phyloP scores from a whole-genome alignment of 2,329 filamentous ascomycete genomes.

The Hypoxylon sp. region DNA sequence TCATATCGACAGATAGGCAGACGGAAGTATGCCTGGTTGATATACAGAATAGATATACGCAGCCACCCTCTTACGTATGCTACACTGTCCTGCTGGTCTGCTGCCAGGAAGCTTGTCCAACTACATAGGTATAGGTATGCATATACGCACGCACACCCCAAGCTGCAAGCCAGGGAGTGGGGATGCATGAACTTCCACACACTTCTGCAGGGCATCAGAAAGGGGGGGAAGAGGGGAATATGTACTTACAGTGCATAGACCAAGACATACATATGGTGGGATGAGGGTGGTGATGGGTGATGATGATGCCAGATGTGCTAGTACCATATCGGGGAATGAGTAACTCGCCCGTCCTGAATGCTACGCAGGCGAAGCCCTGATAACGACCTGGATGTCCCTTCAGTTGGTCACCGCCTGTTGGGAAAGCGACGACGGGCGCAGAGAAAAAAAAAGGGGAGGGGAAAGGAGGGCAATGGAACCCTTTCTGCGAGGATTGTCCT shows the following conservation, averaged over 20 bases:
- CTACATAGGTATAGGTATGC: slow-evolving; percentile 27
- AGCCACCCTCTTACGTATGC: slow-evolving; percentile 40
- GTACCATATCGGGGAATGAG: slow-evolving; percentile 40
- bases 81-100: slow-evolving; percentile 32
- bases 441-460: slow-evolving; percentile 19
- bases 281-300: slow-evolving; percentile 12
- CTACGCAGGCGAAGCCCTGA: slow-evolving; percentile 31
- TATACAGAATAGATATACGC: slow-evolving; percentile 23
- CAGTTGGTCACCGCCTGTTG: slow-evolving; percentile 41
- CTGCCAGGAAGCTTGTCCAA: slow-evolving; percentile 35
- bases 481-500: slow-evolving; percentile 20
- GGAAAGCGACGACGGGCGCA: slow-evolving; percentile 11
- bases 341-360: slow-evolving; percentile 34
- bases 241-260: slow-evolving; percentile 32
- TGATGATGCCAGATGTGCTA: slow-evolving; percentile 40
- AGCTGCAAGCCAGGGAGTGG: slow-evolving; percentile 37
- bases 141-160: slow-evolving; percentile 18
- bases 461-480: slow-evolving; percentile 23
- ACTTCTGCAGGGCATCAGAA: slow-evolving; percentile 42
- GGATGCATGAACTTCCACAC: slow-evolving; percentile 44
- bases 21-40: slow-evolving; percentile 25
- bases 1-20: slow-evolving; percentile 23
- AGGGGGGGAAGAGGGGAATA: slow-evolving; percentile 22
- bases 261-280: slow-evolving; percentile 25
- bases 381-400: slow-evolving; percentile 40